phyloP scores from a whole-genome alignment of 345 rosid species.

The Limnanthes douglasii region DNA sequence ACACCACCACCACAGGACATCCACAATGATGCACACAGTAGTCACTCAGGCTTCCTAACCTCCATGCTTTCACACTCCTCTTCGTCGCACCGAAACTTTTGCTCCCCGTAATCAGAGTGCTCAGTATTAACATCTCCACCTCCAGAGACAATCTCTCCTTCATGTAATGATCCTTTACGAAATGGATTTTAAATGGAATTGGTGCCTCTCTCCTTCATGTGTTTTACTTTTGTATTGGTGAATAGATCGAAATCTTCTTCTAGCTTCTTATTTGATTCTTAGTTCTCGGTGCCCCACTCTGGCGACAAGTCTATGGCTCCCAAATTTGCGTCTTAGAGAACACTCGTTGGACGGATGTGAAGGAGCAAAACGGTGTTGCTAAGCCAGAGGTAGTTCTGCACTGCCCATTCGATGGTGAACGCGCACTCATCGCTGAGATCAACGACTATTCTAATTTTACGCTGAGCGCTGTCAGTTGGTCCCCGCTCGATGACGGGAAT shows the following conservation, averaged over 20 bases:
- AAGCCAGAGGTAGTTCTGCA: constrained; percentile 45
- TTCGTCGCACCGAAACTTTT: constrained; percentile 43
- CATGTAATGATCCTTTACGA: constrained; percentile 59
- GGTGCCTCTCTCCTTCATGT: too few species aligned
- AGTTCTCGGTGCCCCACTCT: neutral
- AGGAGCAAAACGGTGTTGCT: constrained; percentile 42
- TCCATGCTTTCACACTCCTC: constrained; percentile 16
- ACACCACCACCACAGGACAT: constrained; percentile 44
- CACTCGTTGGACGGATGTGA: constrained; percentile 36
- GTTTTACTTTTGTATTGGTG: too few species aligned
- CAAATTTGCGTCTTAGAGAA: constrained; percentile 56
- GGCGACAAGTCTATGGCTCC: constrained; percentile 22
- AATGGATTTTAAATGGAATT: constrained; percentile 39
- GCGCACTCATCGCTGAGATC: constrained; percentile 57
- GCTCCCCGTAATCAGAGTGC: constrained; percentile 39
- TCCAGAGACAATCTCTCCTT: constrained; percentile 51
- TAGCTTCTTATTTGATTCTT: too few species aligned
- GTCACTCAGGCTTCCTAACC: constrained; percentile 45
- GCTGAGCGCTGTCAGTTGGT: constrained; percentile 18
- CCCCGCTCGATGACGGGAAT: constrained; percentile 10
- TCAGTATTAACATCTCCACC: too few species aligned
- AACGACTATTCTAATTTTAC: constrained; percentile 44
- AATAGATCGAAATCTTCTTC: too few species aligned
- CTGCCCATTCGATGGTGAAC: constrained; percentile 42
- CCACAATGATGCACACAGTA: too few species aligned